phyloP scores from a whole-genome alignment of 306 rosid species.

The Sicyos edulis region DNA sequence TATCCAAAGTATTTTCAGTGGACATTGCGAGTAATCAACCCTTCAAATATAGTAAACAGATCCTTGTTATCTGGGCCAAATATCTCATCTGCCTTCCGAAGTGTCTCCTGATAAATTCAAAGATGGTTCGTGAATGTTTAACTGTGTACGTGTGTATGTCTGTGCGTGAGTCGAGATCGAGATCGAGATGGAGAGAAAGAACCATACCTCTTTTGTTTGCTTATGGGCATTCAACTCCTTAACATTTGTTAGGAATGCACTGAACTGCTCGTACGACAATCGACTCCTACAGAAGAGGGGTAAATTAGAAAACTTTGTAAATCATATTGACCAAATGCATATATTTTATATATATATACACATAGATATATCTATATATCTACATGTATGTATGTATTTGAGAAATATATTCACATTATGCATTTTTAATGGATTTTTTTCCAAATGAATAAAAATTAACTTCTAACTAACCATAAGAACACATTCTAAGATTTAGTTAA shows the following conservation, averaged over 20 bases:
- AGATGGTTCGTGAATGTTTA: neutral
- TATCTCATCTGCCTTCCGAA: conserved; percentile 82
- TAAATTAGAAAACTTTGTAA: neutral
- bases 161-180: neutral
- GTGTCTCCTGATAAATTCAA: conserved; percentile 58
- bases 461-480: no score
- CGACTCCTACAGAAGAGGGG: conserved; percentile 58
- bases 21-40: conserved; percentile 70
- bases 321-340: neutral
- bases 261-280: conserved; percentile 85
- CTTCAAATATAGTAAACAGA: conserved; percentile 72
- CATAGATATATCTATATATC: no score
- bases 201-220: conserved; percentile 70
- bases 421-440: neutral
- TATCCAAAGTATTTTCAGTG: conserved; percentile 32
- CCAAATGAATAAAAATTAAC: no score
- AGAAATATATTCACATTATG: no score
- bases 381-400: no score
- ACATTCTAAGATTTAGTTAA: no score
- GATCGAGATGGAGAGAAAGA: neutral
- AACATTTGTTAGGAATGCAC: conserved; percentile 86
- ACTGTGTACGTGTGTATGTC: neutral
- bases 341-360: no score
- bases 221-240: conserved; percentile 90
- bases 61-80: conserved; percentile 90